phyloP scores from a whole-genome alignment of 192 early-diverging fungal genomes.

The Jimgerdemannia flammicorona region DNA sequence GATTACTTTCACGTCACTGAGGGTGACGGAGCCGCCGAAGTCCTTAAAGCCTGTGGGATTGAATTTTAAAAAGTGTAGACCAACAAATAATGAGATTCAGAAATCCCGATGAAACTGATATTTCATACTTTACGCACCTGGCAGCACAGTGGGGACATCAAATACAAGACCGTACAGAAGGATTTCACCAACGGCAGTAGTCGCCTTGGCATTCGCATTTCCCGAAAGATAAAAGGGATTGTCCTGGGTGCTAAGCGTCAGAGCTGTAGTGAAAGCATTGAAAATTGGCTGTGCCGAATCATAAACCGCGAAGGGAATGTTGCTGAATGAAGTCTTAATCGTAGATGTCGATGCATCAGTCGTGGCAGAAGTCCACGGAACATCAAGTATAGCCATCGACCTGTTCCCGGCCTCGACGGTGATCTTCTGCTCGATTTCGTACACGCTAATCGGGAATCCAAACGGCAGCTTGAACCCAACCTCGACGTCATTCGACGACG shows the following conservation, averaged over 20 bases:
- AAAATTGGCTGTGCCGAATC: slow-evolving; percentile 16
- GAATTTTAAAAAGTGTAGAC: not conserved
- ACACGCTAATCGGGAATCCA: slow-evolving; percentile 34
- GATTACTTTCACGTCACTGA: slow-evolving; percentile 12
- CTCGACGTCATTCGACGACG: slow-evolving; percentile 36
- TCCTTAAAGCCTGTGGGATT: slow-evolving; percentile 18
- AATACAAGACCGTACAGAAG: slow-evolving; percentile 31
- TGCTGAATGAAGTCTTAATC: not conserved
- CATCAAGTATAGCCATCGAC: not conserved
- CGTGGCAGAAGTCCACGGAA: not conserved
- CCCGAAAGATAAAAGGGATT: slow-evolving; percentile 9
- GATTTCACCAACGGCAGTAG: slow-evolving; percentile 34
- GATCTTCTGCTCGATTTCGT: not conserved
- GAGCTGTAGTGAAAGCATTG: slow-evolving; percentile 16
- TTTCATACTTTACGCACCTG: too few relatives aligned
- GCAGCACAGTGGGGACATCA: slow-evolving; percentile 28
- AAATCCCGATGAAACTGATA: not conserved
- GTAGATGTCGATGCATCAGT: not conserved
- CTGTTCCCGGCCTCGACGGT: not conserved
- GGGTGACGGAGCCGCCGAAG: slow-evolving; percentile 21
- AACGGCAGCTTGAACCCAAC: slow-evolving; percentile 36
- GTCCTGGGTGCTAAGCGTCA: slow-evolving; percentile 10
- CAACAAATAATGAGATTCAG: not conserved
- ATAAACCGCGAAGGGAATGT: slow-evolving; percentile 29
- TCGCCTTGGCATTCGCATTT: slow-evolving; percentile 18